Evolutionary conservation across 352 stramenopile species (phyloP).

Genomic region (Pythium aphanidermatum): DNA sequence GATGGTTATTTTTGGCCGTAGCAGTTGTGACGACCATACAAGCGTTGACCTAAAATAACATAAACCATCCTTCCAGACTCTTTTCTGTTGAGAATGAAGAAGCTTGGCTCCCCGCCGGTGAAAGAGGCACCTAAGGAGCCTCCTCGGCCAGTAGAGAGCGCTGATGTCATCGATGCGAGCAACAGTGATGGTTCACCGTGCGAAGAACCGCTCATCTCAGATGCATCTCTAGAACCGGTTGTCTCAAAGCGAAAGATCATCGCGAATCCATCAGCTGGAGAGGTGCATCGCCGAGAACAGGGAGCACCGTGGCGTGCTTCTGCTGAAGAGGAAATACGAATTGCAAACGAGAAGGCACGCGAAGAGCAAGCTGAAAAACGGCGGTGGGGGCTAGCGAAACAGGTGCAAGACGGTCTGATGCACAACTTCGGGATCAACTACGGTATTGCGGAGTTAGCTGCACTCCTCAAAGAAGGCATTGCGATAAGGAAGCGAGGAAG

Average conservation of each 20-base stretch:
- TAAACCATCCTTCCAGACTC: too few relatives aligned
- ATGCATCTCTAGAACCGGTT: background rate
- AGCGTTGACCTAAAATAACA: too few relatives aligned
- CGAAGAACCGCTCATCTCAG: background rate
- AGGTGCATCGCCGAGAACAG: slow-evolving; percentile 57
- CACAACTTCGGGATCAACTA: slow-evolving; percentile 73
- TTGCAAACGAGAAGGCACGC: slow-evolving; percentile 33
- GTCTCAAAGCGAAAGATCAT: slow-evolving; percentile 29
- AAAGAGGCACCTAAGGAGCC: too few relatives aligned
- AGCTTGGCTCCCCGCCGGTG: too few relatives aligned
- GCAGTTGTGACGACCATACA: too few relatives aligned
- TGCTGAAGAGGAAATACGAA: slow-evolving; percentile 30
- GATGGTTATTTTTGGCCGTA: too few relatives aligned
- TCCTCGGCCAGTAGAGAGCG: background rate
- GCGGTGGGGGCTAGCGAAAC: slow-evolving; percentile 64
- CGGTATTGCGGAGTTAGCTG: slow-evolving; percentile 55
- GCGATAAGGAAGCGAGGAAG: slow-evolving; percentile 23
- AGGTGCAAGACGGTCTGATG: slow-evolving; percentile 61
- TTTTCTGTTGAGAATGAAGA: too few relatives aligned
- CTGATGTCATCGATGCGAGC: too few relatives aligned
- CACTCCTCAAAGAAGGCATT: slow-evolving; percentile 52
- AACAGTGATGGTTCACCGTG: too few relatives aligned
- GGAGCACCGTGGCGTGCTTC: slow-evolving; percentile 43
- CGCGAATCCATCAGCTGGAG: slow-evolving; percentile 52
- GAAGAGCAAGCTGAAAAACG: slow-evolving; percentile 66